phyloP scores from a whole-genome alignment of 345 rosid species.

The Trapa bicornis region DNA sequence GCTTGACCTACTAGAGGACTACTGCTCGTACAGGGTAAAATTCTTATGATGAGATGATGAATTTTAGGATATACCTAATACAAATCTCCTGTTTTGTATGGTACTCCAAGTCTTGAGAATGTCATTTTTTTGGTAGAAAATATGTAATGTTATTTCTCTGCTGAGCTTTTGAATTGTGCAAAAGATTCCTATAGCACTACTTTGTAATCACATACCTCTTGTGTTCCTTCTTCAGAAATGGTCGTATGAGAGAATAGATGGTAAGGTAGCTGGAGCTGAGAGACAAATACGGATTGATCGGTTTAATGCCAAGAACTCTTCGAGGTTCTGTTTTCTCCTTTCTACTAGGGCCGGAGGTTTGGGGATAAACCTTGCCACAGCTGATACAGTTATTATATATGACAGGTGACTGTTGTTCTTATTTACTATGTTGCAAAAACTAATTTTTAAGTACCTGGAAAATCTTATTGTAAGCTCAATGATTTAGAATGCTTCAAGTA shows the following conservation, averaged over 20 bases:
- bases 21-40: conserved; percentile 63
- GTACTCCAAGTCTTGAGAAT: neutral
- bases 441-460: neutral
- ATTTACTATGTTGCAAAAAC: neutral
- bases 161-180: neutral
- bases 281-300: conserved; percentile 97
- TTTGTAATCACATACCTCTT: neutral
- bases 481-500: neutral
- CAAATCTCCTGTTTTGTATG: neutral
- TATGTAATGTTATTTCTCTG: neutral
- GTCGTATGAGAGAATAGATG: conserved; percentile 94
- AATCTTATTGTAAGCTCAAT: neutral
- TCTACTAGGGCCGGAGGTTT: conserved; percentile 99
- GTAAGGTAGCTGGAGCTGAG: conserved; percentile 98
- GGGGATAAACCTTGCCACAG: conserved; percentile 99
- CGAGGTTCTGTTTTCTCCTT: conserved; percentile 90
- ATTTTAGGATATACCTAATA: neutral
- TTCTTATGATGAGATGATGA: conserved; percentile 5
- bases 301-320: conserved; percentile 80
- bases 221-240: conserved; percentile 42
- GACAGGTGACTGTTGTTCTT: conserved; percentile 54
- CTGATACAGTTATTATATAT: conserved; percentile 94
- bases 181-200: neutral
- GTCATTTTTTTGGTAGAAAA: neutral
- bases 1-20: conserved; percentile 95